Evolutionary conservation across 2,329 filamentous ascomycete genomes (phyloP).

Genomic region (Fusarium pseudocircinatum): DNA sequence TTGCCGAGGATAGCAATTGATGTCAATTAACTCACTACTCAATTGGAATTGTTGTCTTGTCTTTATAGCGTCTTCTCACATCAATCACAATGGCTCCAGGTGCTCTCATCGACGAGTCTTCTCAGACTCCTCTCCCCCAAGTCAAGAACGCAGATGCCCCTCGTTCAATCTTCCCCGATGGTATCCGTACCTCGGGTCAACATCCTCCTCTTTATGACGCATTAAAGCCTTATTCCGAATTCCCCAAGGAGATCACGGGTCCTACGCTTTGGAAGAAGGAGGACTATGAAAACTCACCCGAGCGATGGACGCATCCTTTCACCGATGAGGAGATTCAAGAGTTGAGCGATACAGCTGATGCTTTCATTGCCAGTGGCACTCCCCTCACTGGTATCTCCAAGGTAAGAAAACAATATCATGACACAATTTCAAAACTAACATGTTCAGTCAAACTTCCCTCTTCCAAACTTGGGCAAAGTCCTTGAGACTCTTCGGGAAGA

Average conservation of each 20-base stretch:
- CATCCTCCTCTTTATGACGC: constrained; percentile 73
- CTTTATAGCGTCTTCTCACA: background rate
- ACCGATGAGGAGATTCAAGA: constrained; percentile 73
- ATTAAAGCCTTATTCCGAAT: constrained; percentile 72
- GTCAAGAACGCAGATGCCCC: constrained; percentile 41
- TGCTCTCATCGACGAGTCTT: constrained; percentile 36
- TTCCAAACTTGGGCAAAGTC: constrained; percentile 51
- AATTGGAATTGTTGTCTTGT: background rate
- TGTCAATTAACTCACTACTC: background rate
- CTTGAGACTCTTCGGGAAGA: constrained; percentile 52
- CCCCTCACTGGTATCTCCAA: constrained; percentile 74
- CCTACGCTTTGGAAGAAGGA: constrained; percentile 77
- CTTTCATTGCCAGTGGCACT: constrained; percentile 71
- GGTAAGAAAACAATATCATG: constrained; percentile 19
- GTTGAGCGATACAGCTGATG: constrained; percentile 72
- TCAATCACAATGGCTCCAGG: constrained; percentile 39
- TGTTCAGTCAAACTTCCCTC: constrained; percentile 53
- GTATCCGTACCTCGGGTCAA: constrained; percentile 71
- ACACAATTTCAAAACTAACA: background rate
- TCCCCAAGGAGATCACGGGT: constrained; percentile 76
- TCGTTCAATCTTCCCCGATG: constrained; percentile 54
- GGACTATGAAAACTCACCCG: constrained; percentile 70
- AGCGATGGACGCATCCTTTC: constrained; percentile 80
- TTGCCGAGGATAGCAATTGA: background rate
- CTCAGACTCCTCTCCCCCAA: constrained; percentile 25